These are phyloP conservation scores for Vigna radiata DNA, from an alignment of 306 rosid species.

Conservation along the genomic window DNA sequence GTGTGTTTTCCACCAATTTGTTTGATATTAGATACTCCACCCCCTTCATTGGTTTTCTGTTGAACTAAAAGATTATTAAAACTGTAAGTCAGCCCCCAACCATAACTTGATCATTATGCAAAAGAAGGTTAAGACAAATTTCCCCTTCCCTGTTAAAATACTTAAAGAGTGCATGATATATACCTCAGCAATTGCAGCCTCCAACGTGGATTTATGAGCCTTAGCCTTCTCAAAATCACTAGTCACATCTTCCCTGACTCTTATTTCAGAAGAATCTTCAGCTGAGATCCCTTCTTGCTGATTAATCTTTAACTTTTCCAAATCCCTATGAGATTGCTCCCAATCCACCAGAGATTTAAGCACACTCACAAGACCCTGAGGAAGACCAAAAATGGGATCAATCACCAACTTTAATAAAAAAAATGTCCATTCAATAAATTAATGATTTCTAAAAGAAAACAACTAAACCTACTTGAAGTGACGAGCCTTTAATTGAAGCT, in stretches of 20 bases:
- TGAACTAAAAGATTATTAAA: slow-evolving; percentile 77
- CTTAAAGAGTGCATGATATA: slow-evolving; percentile 31
- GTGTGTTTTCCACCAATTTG: slow-evolving; percentile 86
- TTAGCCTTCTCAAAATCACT: slow-evolving; percentile 93
- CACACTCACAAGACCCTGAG: slow-evolving; percentile 93
- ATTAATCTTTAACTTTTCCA: slow-evolving; percentile 58
- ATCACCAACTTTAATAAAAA: slow-evolving; percentile 37
- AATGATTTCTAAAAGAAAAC: slow-evolving; percentile 41
- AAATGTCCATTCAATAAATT: slow-evolving; percentile 17
- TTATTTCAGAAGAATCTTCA: slow-evolving; percentile 72
- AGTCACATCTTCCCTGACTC: slow-evolving; percentile 70
- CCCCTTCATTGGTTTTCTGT: slow-evolving; percentile 88
- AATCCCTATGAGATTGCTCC: slow-evolving; percentile 77
- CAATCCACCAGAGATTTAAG: slow-evolving; percentile 97
- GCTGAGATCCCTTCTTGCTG: slow-evolving; percentile 68
- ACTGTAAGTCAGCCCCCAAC: slow-evolving; percentile 55
- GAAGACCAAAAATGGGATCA: slow-evolving; percentile 47
- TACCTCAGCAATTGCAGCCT: slow-evolving; percentile 93
- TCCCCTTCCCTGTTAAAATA: slow-evolving; percentile 38
- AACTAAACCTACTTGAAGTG: slow-evolving; percentile 83
- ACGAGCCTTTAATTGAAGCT: slow-evolving; percentile 85
- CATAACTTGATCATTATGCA: slow-evolving; percentile 38
- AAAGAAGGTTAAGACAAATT: slow-evolving; percentile 24
- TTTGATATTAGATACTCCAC: slow-evolving; percentile 82
- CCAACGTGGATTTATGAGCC: slow-evolving; percentile 95